Base-by-base conservation (phyloP, 768 basidiomycete species). In the Stropharia rugosoannulata region DNA sequence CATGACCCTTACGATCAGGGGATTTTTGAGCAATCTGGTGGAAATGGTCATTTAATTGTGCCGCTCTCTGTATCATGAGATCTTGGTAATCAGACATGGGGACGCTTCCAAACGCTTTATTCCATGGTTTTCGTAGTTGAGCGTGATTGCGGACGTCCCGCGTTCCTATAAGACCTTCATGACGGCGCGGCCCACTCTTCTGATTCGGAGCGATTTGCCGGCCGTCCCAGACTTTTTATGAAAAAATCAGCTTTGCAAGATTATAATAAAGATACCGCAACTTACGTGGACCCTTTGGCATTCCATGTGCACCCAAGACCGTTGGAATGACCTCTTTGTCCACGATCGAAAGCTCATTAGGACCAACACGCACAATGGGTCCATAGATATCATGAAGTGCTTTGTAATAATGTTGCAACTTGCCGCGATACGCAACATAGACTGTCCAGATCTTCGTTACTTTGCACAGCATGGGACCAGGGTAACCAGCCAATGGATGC, bases 281-380 rank as follows among this genome's bases (percentile, higher is more conserved):
- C 73, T 47, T 58, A 75, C 71, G 49, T 1, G 70, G 68, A 0
- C 75, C 74, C 58, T 78, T 78, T 10, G 73, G 74, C 56, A 79
- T 66, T 1, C 79, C 76, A 16, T 62, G 59, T 2, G 62, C 40
- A 15, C 76, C 76, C 12, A 76, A 51, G 10, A 78, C 59, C 0
- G 67, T 56, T 1, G 66, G 60, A 19, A 79, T 62, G 1, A 67
- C 60, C 4, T 66, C 64, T 1, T 62, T 55, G 18, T 74, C 71
- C 27, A 59, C 59, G 15, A 78, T 70, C 5, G 75, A 77, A 3
- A 80, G 57, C 50, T 78, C 77, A 53, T 80, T 80, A 19, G 77
- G 53, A 82, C 84, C 85, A 36, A 80, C 75, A 36, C 85, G 73
- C 15, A 86, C 82, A 35, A 80, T 68, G n/a, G 80, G 73, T 0